Base-by-base conservation (phyloP, 2,329 filamentous ascomycete species). In the Aspergillus novofumigatus region DNA sequence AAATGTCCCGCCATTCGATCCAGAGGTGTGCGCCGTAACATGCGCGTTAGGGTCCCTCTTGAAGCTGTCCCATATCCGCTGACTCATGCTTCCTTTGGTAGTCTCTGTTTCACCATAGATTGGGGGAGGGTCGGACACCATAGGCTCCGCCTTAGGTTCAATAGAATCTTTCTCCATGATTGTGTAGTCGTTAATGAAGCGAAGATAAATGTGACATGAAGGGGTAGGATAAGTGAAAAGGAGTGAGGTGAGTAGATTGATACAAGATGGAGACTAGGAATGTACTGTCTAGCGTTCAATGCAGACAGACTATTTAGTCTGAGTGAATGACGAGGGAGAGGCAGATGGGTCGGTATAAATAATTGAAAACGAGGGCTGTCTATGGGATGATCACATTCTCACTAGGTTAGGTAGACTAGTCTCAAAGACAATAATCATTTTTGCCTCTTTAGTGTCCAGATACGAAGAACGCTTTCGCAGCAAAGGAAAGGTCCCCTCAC, bases 1-100 rank as follows among this genome's bases (percentile, higher is more conserved):
- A 68, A 83, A 86, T 14, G 80, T 78, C 59, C 79, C 78, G 54
- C 81, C 81, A 73, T 84, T 80, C 6, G 78, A 79, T 53, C 79
- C 80, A 17, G 80, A 67, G 26, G 71, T 69, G 21, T 41, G 42
- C 3, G 62, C 58, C 17, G 65, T 71, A 21, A 73, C 68, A 38
- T 69, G 68, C 2, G 73, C 72, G 67, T 77, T 75, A n/a, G 76
- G 76, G 58, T 78, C 75, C 53, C 74, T 67, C 62, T 74, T 77
- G 67, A 79, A 79, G 59, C 76, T 77, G 59, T 78, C 74, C 5
- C 70, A 51, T 26, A 77, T 67, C 6, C 74, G 72, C 17, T 62
- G 67, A 26, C 65, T 59, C 4, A 71, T 29, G 49, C 56, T 56
- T 23, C 49, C 63, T 32, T 60, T 59, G 1, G 70, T 66, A 4